These are phyloP conservation scores for Trichoderma hamatum DNA, from an alignment of 2,329 filamentous ascomycete genomes.

Conservation along the genomic window DNA sequence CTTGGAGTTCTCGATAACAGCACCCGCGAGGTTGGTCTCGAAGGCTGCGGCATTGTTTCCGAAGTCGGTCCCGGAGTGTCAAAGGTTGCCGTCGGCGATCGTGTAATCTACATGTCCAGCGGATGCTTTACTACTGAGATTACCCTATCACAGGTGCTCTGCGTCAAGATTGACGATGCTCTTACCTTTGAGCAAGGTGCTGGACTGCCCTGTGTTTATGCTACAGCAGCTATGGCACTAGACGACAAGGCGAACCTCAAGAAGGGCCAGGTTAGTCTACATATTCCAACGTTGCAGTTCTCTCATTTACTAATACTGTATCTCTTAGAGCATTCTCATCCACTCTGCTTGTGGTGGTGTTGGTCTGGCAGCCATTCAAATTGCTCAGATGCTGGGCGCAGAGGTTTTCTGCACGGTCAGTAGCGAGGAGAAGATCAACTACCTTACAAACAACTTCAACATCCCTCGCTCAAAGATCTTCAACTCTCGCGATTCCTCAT, in stretches of 20 bases:
- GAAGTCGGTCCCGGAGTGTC: slow-evolving; percentile 31
- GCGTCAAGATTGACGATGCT: slow-evolving; percentile 5
- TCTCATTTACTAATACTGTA: slow-evolving; percentile 15
- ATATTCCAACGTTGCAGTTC: neutral
- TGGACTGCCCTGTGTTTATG: slow-evolving; percentile 10
- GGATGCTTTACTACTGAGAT: slow-evolving; percentile 2
- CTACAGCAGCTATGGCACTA: slow-evolving; percentile 32
- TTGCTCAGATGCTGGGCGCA: slow-evolving; percentile 38
- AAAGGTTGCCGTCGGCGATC: slow-evolving; percentile 5
- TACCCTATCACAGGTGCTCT: neutral
- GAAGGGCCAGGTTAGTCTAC: neutral
- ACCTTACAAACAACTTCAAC: slow-evolving; percentile 38
- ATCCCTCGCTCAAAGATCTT: slow-evolving; percentile 42
- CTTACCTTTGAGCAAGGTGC: slow-evolving; percentile 21
- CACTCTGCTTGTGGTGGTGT: slow-evolving; percentile 42
- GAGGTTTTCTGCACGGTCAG: slow-evolving; percentile 42
- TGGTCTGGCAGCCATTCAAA: slow-evolving; percentile 39
- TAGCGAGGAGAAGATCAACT: slow-evolving; percentile 40
- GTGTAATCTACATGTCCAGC: neutral
- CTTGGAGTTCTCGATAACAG: slow-evolving; percentile 36
- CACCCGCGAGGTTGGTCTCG: slow-evolving; percentile 35
- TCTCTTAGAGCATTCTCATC: slow-evolving; percentile 39
- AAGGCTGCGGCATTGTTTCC: slow-evolving; percentile 34
- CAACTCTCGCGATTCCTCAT: slow-evolving; percentile 38
- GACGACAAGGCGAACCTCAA: slow-evolving; percentile 37